These are phyloP conservation scores for Tilletiaria anomala DNA, from an alignment of 1,284 basidiomycete genomes.

Conservation along the genomic window DNA sequence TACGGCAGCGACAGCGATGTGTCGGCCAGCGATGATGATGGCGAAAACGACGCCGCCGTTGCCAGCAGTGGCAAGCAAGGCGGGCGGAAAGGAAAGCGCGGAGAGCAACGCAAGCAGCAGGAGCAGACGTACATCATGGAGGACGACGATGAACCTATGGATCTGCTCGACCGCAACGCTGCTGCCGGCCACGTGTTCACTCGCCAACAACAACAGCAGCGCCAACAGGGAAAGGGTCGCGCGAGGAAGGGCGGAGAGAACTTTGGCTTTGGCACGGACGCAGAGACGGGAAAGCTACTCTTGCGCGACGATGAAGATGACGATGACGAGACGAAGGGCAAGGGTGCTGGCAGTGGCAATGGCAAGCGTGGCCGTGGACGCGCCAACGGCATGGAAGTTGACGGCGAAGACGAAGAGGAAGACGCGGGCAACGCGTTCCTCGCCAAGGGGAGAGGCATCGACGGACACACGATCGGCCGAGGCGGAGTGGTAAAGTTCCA, in stretches of 20 bases:
- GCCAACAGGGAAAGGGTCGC: slow-evolving; percentile 9
- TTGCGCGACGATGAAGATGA: slow-evolving; percentile 47
- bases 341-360: too few species aligned
- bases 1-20: slow-evolving; percentile 34
- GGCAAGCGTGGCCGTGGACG: slow-evolving; percentile 41
- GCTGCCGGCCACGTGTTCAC: slow-evolving; percentile 1
- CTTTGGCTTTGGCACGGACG: slow-evolving; percentile 70
- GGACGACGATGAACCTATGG: slow-evolving; percentile 90
- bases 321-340: too few species aligned
- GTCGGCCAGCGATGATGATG: slow-evolving; percentile 17
- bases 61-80: slow-evolving; percentile 9
- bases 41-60: slow-evolving; percentile 16
- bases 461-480: slow-evolving; percentile 71
- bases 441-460: slow-evolving; percentile 63
- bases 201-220: slow-evolving; percentile 8
- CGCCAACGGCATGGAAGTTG: slow-evolving; percentile 22
- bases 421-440: slow-evolving; percentile 52
- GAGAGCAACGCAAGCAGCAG: slow-evolving; percentile 14
- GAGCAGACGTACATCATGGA: slow-evolving; percentile 53
- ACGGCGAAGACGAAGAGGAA: slow-evolving; percentile 6
- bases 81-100: slow-evolving; percentile 1
- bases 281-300: slow-evolving; percentile 72
- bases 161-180: slow-evolving; percentile 61
- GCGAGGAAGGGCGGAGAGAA: slow-evolving; percentile 63
- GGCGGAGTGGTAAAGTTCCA: slow-evolving; percentile 84